Evolutionary conservation across 2,329 filamentous ascomycete genomes (phyloP).

Genomic region (Leptosphaerulina australis): DNA sequence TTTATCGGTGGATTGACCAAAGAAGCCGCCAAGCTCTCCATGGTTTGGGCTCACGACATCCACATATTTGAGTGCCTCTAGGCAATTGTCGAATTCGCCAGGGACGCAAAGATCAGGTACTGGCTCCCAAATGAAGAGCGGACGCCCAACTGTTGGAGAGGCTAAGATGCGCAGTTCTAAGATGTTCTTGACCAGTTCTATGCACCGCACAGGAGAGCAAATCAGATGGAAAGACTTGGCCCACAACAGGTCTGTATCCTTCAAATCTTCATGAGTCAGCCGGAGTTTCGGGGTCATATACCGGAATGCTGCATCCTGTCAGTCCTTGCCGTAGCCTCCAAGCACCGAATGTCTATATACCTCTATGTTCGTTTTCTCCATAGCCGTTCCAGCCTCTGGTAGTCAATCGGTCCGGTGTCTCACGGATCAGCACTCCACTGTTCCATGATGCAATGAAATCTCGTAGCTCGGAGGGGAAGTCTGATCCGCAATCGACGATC

Average conservation of each 20-base stretch:
- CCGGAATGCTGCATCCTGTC: constrained; percentile 66
- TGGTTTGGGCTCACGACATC: constrained; percentile 81
- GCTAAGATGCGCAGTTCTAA: constrained; percentile 57
- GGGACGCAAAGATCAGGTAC: constrained; percentile 86
- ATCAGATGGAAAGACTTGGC: constrained; percentile 86
- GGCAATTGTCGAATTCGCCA: constrained; percentile 61
- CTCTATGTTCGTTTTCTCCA: constrained; percentile 68
- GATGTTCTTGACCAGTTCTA: constrained; percentile 76
- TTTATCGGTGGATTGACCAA: constrained; percentile 59
- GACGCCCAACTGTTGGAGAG: constrained; percentile 41
- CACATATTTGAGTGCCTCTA: constrained; percentile 59
- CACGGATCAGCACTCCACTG: constrained; percentile 73
- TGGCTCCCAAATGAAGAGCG: constrained; percentile 92
- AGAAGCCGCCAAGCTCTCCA: constrained; percentile 83
- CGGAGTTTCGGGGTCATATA: constrained; percentile 88
- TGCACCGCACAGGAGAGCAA: constrained; percentile 78
- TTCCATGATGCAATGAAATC: constrained; percentile 73
- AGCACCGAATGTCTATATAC: constrained; percentile 32
- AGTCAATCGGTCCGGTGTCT: constrained; percentile 71
- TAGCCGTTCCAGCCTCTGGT: constrained; percentile 96
- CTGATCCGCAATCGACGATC: constrained; percentile 87
- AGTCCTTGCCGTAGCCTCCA: not conserved
- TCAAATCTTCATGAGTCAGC: constrained; percentile 73
- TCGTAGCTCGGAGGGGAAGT: constrained; percentile 75
- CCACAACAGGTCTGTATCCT: constrained; percentile 65